Conservation (phyloP, 305 asterid species). For the Fraxinus baroniana region DNA sequence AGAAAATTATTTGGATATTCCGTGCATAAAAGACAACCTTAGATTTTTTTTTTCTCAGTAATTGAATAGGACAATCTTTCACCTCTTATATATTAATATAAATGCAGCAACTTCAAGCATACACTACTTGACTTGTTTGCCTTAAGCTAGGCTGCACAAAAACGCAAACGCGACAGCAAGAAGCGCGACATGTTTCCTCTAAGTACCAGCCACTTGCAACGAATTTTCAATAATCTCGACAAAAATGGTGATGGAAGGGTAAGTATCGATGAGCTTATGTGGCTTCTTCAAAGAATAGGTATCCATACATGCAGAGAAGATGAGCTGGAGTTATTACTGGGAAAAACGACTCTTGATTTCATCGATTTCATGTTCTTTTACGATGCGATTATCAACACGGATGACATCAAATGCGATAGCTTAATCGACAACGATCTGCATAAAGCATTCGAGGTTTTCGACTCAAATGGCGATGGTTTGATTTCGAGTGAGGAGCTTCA, state of each 20-base stretch:
- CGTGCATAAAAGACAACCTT: neutral
- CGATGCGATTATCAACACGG: neutral
- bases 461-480: slow-evolving; percentile 21
- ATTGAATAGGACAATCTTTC: neutral
- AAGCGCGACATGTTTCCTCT: neutral
- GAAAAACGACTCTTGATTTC: slow-evolving; percentile 2
- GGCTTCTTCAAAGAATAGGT: slow-evolving; percentile 13
- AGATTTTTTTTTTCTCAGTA: neutral
- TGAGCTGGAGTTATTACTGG: neutral
- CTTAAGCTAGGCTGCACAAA: neutral
- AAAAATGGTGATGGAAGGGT: slow-evolving; percentile 9
- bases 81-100: neutral
- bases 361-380: slow-evolving; percentile 18
- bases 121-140: neutral
- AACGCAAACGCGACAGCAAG: neutral
- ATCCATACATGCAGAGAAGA: neutral
- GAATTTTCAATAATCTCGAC: slow-evolving; percentile 13
- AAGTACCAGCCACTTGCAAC: neutral
- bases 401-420: neutral
- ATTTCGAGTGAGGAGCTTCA: slow-evolving; percentile 20
- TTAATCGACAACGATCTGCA: slow-evolving; percentile 4
- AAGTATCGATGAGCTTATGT: slow-evolving; percentile 15
- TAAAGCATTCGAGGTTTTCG: slow-evolving; percentile 23
- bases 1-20: neutral
- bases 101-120: neutral